These are phyloP conservation scores for Backusella liffmaniae DNA, from an alignment of 192 early-diverging fungal genomes.

Conservation along the genomic window DNA sequence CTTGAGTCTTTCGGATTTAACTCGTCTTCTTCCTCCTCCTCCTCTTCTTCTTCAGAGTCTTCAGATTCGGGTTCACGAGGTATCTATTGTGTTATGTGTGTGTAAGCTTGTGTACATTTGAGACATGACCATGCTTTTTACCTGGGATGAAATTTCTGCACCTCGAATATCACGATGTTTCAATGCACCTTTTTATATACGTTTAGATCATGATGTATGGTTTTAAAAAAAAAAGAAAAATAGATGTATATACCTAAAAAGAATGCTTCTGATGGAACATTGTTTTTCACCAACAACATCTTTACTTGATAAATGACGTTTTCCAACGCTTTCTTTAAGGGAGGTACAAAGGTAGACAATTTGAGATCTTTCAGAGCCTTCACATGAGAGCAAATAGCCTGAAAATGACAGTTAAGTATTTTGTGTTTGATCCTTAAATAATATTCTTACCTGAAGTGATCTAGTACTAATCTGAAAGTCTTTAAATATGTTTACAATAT, in stretches of 20 bases:
- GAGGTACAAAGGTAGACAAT: slow-evolving; percentile 64
- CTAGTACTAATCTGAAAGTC: slow-evolving; percentile 50
- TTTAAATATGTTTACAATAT: slow-evolving; percentile 48
- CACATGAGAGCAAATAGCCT: slow-evolving; percentile 76
- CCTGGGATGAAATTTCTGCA: slow-evolving; percentile 67
- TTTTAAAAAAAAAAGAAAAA: not conserved
- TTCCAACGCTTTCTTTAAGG: slow-evolving; percentile 68
- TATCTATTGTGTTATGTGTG: not conserved
- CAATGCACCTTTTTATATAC: slow-evolving; percentile 37
- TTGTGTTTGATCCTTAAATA: not conserved
- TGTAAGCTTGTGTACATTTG: not conserved
- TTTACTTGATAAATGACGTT: slow-evolving; percentile 75
- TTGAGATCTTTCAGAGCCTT: slow-evolving; percentile 65
- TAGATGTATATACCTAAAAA: slow-evolving; percentile 25
- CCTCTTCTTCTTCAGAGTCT: not conserved
- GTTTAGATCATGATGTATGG: not conserved
- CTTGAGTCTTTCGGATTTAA: not conserved
- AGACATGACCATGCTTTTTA: slow-evolving; percentile 9
- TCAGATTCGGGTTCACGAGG: slow-evolving; percentile 11
- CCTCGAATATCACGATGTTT: slow-evolving; percentile 75
- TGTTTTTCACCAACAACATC: slow-evolving; percentile 69
- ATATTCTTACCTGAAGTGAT: slow-evolving; percentile 43
- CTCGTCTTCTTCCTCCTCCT: not conserved
- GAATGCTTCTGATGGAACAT: slow-evolving; percentile 44
- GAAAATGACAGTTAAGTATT: slow-evolving; percentile 1